Evolutionary conservation across 345 rosid species (phyloP).

Genomic region (Eucalyptus tenuipes): DNA sequence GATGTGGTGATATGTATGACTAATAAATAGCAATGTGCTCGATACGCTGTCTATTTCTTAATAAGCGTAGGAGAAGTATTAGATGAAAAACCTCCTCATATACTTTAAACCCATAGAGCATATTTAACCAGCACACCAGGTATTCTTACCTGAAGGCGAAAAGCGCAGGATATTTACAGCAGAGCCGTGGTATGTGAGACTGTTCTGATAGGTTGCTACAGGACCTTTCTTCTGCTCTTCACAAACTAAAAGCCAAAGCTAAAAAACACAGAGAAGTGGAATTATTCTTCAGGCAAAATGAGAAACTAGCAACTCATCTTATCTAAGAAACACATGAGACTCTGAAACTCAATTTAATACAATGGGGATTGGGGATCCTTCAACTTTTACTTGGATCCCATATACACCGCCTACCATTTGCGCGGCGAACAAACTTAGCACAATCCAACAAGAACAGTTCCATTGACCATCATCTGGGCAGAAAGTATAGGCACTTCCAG

Average conservation of each 20-base stretch:
- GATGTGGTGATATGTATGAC: neutral
- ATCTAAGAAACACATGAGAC: neutral
- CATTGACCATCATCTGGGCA: neutral
- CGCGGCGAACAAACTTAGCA: neutral
- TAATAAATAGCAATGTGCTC: neutral
- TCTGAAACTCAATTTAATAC: neutral
- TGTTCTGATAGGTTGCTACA: constrained; percentile 52
- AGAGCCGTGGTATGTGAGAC: constrained; percentile 72
- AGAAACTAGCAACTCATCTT: neutral
- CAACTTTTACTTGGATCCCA: neutral
- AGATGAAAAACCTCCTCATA: neutral
- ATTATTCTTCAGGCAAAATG: neutral
- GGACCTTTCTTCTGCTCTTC: constrained; percentile 61
- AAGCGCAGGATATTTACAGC: constrained; percentile 77
- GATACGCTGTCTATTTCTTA: neutral
- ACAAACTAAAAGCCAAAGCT: constrained; percentile 67
- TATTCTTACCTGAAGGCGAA: constrained; percentile 63
- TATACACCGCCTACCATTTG: neutral
- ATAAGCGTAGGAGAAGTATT: neutral
- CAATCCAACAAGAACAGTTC: neutral
- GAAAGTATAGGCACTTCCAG: neutral
- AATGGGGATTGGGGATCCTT: neutral
- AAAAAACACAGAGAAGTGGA: neutral
- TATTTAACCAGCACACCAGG: neutral
- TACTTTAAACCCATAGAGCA: neutral